Evolutionary conservation across 2,329 filamentous ascomycete genomes (phyloP), one percentile per base, ranked within the genome.

Genomic region (Cytospora piceae): DNA sequence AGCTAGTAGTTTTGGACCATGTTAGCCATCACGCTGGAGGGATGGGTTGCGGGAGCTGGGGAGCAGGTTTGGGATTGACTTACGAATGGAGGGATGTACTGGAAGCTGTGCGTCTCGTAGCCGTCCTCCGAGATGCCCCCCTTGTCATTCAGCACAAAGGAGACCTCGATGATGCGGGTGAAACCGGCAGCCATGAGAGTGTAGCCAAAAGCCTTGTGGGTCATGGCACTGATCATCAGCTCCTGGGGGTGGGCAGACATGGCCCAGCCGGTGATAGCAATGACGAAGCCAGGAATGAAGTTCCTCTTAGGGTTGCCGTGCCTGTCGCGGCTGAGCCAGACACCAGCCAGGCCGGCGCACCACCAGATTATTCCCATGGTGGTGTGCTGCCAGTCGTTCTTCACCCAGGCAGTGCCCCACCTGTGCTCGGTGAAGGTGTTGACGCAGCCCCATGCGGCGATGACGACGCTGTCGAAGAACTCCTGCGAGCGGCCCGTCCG

Each of bases 311-410:
- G 94, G 52, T 87, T 84, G 60, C 95, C 94, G 69, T 94, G 88
- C 64, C 92, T 87, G 74, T 90, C 92, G 69, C 87, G 86, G 76
- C 93, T 96, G 49, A 99, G 83, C 95, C 94, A 99, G 61, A 99
- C 85, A 52, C 95, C 95, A 14, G 94, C 85, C 34, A 99, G 81
- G 29, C 95, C 95, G 9, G 95, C 94, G 72, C 89, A 91, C 94
- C 94, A 99, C 95, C 95, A 99, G 60, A 99, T 88, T 68, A 99
- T 87, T n/a, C 95, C 95, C 94, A 99, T 98, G n/a, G 91, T 92
- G 0, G 95, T 99, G 77, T 99, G 95, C 77, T 99, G 94, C 80
- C 97, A 87, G 77, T 99, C 95, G 74, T 97, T 98, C 77, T 87
- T 88, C 61, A 91, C 93, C 95, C 95, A 99, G 0, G 87, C 85